Conservation (phyloP, 2,329 filamentous ascomycete genomes). For the Domatiomyces catenatus region DNA sequence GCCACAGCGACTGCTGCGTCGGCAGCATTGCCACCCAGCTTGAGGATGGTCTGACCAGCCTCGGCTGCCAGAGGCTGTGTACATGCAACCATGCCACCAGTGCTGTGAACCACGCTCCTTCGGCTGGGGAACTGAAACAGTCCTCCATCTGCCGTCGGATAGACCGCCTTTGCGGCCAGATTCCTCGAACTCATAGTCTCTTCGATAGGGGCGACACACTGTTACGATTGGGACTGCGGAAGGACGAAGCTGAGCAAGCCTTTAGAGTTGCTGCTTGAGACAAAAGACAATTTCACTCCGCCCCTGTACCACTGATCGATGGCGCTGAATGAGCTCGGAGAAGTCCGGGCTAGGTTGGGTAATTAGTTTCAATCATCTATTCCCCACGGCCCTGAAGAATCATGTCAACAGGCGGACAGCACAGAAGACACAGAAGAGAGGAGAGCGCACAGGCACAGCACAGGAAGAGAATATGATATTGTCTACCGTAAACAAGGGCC, state of each 20-base stretch:
- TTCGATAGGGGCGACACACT: neutral
- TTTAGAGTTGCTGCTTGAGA: neutral
- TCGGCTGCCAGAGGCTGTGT: conserved; percentile 79
- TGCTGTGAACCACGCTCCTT: conserved; percentile 84
- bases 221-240: neutral
- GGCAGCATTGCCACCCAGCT: conserved; percentile 80
- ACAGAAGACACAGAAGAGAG: neutral
- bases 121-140: conserved; percentile 55
- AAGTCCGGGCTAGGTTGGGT: neutral
- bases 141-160: conserved; percentile 33
- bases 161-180: conserved; percentile 30
- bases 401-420: neutral
- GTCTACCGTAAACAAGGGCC: neutral
- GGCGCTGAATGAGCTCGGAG: neutral
- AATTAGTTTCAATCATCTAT: neutral
- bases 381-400: neutral
- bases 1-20: conserved; percentile 30
- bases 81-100: conserved; percentile 77
- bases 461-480: neutral
- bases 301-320: neutral
- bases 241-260: neutral
- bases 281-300: neutral
- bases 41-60: conserved; percentile 72
- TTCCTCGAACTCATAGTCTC: conserved; percentile 1
- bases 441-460: neutral